Base-by-base conservation (phyloP, 2,329 filamentous ascomycete species). In the Pseudophaeomoniella oleicola region DNA sequence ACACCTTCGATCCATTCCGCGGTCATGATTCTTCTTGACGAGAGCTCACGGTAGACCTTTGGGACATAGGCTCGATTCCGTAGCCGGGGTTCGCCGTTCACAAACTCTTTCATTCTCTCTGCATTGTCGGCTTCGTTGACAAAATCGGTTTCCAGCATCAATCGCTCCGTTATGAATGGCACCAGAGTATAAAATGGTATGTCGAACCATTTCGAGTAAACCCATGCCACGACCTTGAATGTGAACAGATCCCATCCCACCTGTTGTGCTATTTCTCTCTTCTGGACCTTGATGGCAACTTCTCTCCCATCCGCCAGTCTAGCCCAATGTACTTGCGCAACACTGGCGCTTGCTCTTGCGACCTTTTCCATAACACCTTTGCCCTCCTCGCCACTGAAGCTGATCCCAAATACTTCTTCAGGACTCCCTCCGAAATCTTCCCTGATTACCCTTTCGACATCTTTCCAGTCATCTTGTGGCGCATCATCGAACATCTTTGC, bases 1-100 rank as follows among this genome's bases (percentile, higher is more conserved):
- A 93, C 76, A 4, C 90, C 90, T 58, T 98, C 90, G 40, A 98
- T 92, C 90, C 90, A 98, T 56, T 98, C 90, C 0, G 88, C 86
- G 1, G 87, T 92, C 65, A 98, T 79, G 34, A 98, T 77, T 27
- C 90, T 72, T 52, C 69, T 81, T 12, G 81, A 86, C 36, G 76
- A 86, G 17, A 94, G 70, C 42, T 94, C 85, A 3, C 77, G 67
- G 55, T 92, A 88, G 6, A 93, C 77, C 29, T 76, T 71, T 0
- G 90, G 90, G 5, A 98, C 78, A 54, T 96, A 94, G 2, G 96
- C 87, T 19, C 85, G 71, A 32, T 76, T 78, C 16, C 75, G 74
- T 22, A 98, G 66, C 16, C 80, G 69, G 15, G 81, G 76, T 55
- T 96, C 90, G 14, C 67, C 66, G 32, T 75, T 70, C 34, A 96